Conservation (phyloP, 495 filamentous ascomycete genomes). For the Xylaria acuta region DNA sequence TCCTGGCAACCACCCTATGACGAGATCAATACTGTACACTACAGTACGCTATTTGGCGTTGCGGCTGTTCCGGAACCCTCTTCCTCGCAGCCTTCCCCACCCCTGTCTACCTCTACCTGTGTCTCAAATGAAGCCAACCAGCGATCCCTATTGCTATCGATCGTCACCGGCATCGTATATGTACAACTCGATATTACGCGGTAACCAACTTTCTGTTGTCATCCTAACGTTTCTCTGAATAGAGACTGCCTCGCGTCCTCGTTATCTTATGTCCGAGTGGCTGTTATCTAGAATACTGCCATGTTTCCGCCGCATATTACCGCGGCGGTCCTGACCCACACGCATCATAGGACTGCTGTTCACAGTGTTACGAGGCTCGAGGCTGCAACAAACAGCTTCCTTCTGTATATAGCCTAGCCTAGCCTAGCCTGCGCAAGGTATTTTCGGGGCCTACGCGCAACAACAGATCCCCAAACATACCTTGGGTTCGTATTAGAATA, state of each 20-base stretch:
- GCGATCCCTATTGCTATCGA: background rate
- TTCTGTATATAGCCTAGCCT: conserved; percentile 13
- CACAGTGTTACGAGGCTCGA: background rate
- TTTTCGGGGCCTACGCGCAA: background rate
- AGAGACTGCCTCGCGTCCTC: background rate
- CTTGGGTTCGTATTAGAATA: background rate
- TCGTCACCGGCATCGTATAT: background rate
- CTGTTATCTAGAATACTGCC: background rate
- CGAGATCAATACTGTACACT: background rate
- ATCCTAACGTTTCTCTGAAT: background rate
- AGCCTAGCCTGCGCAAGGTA: background rate
- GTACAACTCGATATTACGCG: background rate
- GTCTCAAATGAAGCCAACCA: background rate
- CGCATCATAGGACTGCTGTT: background rate
- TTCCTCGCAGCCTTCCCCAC: conserved; percentile 10
- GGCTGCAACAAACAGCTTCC: background rate
- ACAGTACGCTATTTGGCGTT: background rate
- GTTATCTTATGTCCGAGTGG: background rate
- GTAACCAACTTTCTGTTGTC: background rate
- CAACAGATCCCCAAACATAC: background rate
- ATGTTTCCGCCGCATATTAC: conserved; percentile 8
- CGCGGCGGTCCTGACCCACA: background rate
- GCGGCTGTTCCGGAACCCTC: conserved; percentile 20
- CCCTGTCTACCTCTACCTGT: conserved; percentile 1
- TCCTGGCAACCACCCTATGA: background rate